These are phyloP conservation scores for Coniferiporia sulphurascens DNA, from an alignment of 1,284 basidiomycete genomes.

Conservation along the genomic window DNA sequence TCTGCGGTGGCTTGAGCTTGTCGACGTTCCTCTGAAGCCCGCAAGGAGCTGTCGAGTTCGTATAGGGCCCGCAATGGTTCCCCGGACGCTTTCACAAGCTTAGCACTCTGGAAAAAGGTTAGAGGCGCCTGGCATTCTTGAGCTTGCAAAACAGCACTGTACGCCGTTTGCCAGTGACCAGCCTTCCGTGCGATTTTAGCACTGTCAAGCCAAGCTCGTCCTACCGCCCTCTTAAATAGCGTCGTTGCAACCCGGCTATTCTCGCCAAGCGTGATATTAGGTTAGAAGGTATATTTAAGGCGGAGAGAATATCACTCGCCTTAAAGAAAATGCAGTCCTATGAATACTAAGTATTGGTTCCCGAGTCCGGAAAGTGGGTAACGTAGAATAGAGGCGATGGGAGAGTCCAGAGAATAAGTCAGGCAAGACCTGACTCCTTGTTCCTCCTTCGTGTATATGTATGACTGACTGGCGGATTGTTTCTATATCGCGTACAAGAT, in stretches of 20 bases:
- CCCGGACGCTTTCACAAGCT: conserved; percentile 77
- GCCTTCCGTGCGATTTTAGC: conserved; percentile 95
- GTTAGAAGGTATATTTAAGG: neutral
- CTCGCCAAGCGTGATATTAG: conserved; percentile 13
- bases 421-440: conserved; percentile 28
- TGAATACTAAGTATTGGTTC: conserved; percentile 91
- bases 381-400: conserved; percentile 69
- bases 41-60: conserved; percentile 81
- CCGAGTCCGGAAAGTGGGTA: conserved; percentile 89
- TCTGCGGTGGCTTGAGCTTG: conserved; percentile 33
- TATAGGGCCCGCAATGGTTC: conserved; percentile 85
- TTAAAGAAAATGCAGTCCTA: conserved; percentile 77
- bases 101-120: conserved; percentile 90
- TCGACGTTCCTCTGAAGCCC: conserved; percentile 33
- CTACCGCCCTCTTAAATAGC: conserved; percentile 57
- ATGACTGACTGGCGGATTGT: conserved; percentile 54
- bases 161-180: conserved; percentile 94
- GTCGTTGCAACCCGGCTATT: conserved; percentile 28
- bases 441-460: conserved; percentile 18
- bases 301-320: conserved; percentile 39
- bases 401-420: conserved; percentile 46
- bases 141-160: conserved; percentile 93
- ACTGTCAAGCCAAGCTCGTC: conserved; percentile 86
- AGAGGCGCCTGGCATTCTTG: conserved; percentile 72
- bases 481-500: conserved; percentile 86